phyloP scores from a whole-genome alignment of 306 rosid genomes.

The Citrullus amarus region DNA sequence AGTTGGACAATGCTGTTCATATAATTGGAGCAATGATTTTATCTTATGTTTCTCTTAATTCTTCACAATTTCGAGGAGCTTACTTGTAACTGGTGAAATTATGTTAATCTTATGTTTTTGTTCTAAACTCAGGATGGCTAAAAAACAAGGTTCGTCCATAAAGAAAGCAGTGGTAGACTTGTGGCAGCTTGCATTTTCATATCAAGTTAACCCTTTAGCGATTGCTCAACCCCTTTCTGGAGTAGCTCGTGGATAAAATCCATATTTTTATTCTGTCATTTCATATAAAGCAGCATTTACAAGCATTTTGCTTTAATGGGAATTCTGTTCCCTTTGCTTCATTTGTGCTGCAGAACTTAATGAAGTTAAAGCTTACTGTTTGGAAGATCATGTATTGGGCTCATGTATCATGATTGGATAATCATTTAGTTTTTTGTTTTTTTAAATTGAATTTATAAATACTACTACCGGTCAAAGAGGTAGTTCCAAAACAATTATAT shows the following conservation, averaged over 20 bases:
- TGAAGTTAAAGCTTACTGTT: not conserved
- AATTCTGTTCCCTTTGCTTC: not conserved
- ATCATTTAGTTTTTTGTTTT: no score
- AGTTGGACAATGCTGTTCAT: not conserved
- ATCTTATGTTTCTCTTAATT: not conserved
- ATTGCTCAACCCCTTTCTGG: conserved; percentile 48
- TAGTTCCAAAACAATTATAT: no score
- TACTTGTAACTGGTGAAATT: not conserved
- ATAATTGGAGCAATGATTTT: not conserved
- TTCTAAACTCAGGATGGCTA: conserved; percentile 24
- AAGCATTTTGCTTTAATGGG: not conserved
- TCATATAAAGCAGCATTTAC: not conserved
- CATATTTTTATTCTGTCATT: not conserved
- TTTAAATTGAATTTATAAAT: no score
- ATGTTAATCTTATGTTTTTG: not conserved
- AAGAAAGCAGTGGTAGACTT: conserved; percentile 56
- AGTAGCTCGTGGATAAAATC: not conserved
- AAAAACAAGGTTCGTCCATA: conserved; percentile 24
- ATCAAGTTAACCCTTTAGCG: conserved; percentile 82
- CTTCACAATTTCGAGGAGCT: not conserved
- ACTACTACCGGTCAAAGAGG: no score
- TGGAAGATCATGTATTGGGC: no score
- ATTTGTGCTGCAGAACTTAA: not conserved
- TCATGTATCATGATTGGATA: no score
- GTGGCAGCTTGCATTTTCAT: conserved; percentile 89